Evolutionary conservation across 371 early-diverging fungal species (phyloP), one percentile per base, ranked within the genome.

Genomic region (Paraphysoderma sedebokerense): DNA sequence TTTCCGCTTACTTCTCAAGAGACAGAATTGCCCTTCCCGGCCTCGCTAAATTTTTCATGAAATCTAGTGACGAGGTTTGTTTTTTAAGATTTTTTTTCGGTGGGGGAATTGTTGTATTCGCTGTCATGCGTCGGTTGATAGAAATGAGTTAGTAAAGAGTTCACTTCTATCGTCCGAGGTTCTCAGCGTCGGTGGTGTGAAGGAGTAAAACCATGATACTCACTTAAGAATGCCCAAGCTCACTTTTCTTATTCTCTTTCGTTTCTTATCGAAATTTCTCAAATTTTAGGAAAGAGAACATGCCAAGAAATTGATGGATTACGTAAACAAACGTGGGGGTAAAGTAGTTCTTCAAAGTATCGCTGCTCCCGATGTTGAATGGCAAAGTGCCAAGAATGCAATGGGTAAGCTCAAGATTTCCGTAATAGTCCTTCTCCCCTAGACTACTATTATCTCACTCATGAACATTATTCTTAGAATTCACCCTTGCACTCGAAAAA

Each of bases 261-360:
- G 37, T 17, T 6, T 3, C 4, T 20, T 36, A 0, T 0, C 20
- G 17, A 22, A 36, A n/a, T n/a, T n/a, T 20, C 37, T 1, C 6
- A 5, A 5, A 22, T 20, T 31, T 24, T 44, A 77, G 49, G 68
- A 74, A 56, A 63, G 69, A 26, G 74, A 75, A 53, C 70, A 75
- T 40, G 76, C 68, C 27, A 66, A 71, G 39, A 57, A 63, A 41
- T 47, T 79, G 39, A 72, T 74, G 47, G 64, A 75, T 37, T 79
- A 79, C 58, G 72, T 67, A 54, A 67, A 65, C 32, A 67, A 59
- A 47, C 67, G 79, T 44, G 79, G 79, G 50, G 79, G 79, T 39
- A 40, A 56, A 19, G 42, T 42, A 6, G 28, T 28, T 9, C 42
- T 42, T 28, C 42, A 42, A 27, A 12, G 30, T 28, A 42, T 42